Evolutionary conservation across 1,284 basidiomycete species (phyloP).

Genomic region (Xanthoconium separans): DNA sequence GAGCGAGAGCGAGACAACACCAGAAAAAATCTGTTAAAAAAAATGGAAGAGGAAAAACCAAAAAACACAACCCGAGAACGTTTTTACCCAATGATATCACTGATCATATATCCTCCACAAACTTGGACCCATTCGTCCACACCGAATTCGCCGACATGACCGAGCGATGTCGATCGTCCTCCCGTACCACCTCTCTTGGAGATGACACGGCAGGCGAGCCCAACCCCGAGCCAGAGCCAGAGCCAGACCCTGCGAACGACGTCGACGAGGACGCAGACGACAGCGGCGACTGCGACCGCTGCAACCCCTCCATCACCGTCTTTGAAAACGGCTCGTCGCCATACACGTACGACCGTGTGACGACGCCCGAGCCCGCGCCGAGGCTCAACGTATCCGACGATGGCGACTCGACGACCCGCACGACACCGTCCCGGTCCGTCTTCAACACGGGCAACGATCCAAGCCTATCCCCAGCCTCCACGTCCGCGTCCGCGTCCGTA

Average conservation of each 20-base stretch:
- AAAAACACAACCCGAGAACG: not conserved
- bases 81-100: too few species aligned
- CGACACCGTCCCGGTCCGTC: constrained; percentile 8
- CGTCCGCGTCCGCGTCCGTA: not conserved
- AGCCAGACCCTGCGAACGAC: constrained; percentile 13
- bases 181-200: not conserved
- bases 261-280: constrained; percentile 17
- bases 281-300: constrained; percentile 24
- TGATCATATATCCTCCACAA: constrained; percentile 28
- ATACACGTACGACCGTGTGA: constrained; percentile 13
- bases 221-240: too few species aligned
- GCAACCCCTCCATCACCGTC: constrained; percentile 3
- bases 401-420: constrained; percentile 27
- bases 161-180: constrained; percentile 31
- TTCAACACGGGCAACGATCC: constrained; percentile 5
- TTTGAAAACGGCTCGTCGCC: constrained; percentile 21
- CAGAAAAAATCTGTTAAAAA: not conserved
- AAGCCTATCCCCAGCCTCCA: constrained; percentile 11
- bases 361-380: constrained; percentile 10
- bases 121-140: constrained; percentile 40
- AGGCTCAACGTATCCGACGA: constrained; percentile 22
- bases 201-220: too few species aligned
- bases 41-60: not conserved
- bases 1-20: too few species aligned
- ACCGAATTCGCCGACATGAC: constrained; percentile 36